These are phyloP conservation scores for Globisporangium rhizosaccharum DNA, from an alignment of 352 stramenopile genomes.

Conservation along the genomic window DNA sequence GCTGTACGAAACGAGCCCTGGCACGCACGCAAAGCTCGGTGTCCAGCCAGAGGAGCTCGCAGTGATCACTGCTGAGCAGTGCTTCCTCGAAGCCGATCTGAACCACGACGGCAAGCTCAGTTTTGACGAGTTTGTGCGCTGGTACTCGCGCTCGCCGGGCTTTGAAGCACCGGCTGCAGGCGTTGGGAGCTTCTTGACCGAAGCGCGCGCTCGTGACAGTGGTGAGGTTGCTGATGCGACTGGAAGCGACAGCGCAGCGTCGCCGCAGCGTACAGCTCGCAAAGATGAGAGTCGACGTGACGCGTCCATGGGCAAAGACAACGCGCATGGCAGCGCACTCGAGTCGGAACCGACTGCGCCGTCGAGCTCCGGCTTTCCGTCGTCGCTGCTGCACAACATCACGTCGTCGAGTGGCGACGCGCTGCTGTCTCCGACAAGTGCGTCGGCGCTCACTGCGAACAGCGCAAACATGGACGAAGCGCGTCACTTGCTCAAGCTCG, in stretches of 20 bases:
- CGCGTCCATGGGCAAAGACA: too few species aligned
- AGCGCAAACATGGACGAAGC: constrained; percentile 74
- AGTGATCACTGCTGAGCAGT: constrained; percentile 75
- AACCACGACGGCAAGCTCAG: constrained; percentile 77
- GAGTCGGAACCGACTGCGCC: background rate
- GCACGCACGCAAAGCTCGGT: constrained; percentile 46
- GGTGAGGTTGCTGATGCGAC: background rate
- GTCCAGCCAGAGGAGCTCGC: constrained; percentile 70
- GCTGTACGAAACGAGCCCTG: constrained; percentile 75
- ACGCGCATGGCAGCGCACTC: too few species aligned
- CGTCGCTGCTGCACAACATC: constrained; percentile 36
- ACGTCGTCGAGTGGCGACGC: constrained; percentile 30
- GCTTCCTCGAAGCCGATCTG: constrained; percentile 79
- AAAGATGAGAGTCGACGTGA: too few species aligned
- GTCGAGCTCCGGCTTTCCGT: constrained; percentile 22
- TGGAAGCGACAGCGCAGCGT: background rate
- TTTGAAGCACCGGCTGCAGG: constrained; percentile 37
- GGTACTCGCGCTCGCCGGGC: constrained; percentile 64
- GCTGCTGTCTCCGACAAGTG: constrained; percentile 37
- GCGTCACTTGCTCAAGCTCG: constrained; percentile 73
- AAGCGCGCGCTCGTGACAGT: constrained; percentile 11
- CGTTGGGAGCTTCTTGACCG: constrained; percentile 19
- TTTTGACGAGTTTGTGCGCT: constrained; percentile 84
- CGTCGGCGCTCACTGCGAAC: constrained; percentile 55
- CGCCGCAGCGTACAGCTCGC: background rate